These are phyloP conservation scores for Elsinoe ampelina DNA, from an alignment of 2,329 filamentous ascomycete genomes.

Conservation along the genomic window DNA sequence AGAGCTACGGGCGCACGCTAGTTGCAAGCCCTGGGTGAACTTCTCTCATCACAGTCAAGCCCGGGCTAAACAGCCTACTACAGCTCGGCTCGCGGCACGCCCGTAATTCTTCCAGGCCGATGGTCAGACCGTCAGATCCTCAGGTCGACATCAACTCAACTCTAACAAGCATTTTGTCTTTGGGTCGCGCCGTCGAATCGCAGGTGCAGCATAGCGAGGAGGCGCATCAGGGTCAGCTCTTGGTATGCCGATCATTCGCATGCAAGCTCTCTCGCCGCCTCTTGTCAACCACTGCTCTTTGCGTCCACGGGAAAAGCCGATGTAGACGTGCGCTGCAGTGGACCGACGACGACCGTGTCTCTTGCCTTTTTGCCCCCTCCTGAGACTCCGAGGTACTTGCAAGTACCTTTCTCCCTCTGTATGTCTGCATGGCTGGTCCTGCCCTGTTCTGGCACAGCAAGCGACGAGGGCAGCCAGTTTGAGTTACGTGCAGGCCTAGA, in stretches of 20 bases:
- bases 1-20: neutral
- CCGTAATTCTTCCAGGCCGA: neutral
- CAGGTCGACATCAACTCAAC: neutral
- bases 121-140: neutral
- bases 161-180: neutral
- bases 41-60: neutral
- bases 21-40: neutral
- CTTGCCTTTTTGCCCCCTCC: neutral
- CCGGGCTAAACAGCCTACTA: no score
- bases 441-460: neutral
- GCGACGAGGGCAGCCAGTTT: neutral
- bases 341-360: neutral
- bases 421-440: neutral
- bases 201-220: neutral
- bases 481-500: neutral
- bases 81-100: neutral
- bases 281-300: neutral
- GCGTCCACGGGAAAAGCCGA: neutral
- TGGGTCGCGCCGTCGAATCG: neutral
- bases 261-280: constrained; percentile 3
- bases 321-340: neutral
- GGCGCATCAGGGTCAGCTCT: constrained; percentile 7
- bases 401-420: neutral
- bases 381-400: neutral
- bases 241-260: constrained; percentile 1